Conservation (phyloP, 805 yeast species). For the Myxozyma geophila region DNA sequence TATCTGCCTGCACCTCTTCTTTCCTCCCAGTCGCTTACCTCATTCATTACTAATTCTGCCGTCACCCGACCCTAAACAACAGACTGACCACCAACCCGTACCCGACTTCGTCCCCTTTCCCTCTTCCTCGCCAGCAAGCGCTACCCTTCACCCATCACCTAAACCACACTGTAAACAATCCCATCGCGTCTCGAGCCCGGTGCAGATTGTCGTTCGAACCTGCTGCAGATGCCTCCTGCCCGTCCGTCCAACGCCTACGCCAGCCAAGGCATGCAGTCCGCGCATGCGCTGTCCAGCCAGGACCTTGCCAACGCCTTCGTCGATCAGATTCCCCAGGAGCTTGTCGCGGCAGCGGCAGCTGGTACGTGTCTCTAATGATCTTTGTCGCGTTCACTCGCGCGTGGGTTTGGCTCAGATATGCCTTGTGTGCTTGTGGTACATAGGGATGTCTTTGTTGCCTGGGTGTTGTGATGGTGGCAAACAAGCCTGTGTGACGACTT, state of each 20-base stretch:
- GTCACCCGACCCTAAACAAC: background rate
- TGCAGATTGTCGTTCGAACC: background rate
- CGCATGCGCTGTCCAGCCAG: conserved; percentile 13
- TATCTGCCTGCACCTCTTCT: too few relatives aligned
- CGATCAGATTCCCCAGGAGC: conserved; percentile 23
- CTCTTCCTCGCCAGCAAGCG: conserved; percentile 15
- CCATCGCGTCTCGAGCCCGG: conserved; percentile 7
- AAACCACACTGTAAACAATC: conserved; percentile 10
- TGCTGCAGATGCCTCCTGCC: conserved; percentile 2
- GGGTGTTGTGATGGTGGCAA: background rate
- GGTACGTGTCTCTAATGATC: conserved; percentile 7
- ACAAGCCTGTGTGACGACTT: background rate
- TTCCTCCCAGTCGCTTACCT: too few relatives aligned
- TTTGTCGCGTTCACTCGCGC: background rate
- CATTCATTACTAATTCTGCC: background rate
- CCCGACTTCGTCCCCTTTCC: conserved; percentile 28
- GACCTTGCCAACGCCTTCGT: conserved; percentile 19
- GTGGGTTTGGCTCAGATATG: background rate
- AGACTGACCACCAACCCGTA: conserved; percentile 13
- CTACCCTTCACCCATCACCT: conserved; percentile 12
- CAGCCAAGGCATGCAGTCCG: conserved; percentile 7
- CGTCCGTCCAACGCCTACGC: conserved; percentile 11
- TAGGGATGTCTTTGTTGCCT: background rate
- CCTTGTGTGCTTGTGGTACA: background rate
- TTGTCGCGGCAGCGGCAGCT: conserved; percentile 25